phyloP scores from a whole-genome alignment of 192 early-diverging fungal genomes.

The Backusella westeae region DNA sequence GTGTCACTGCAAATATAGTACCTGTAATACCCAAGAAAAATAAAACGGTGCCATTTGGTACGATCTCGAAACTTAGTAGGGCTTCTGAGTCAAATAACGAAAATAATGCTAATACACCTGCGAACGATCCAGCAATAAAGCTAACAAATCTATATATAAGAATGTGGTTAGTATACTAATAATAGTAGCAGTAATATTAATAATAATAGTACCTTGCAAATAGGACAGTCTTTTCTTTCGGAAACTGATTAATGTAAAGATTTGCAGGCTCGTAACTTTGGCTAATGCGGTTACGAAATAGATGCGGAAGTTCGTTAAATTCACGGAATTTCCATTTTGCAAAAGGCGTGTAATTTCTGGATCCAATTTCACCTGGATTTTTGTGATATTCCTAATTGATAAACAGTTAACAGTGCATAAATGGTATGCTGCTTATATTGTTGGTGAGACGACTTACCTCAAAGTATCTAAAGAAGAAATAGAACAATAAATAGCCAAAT shows the following conservation, averaged over 20 bases:
- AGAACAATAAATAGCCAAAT: slow-evolving; percentile 72
- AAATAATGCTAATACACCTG: slow-evolving; percentile 79
- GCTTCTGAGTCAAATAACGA: slow-evolving; percentile 86
- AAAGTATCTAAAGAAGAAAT: slow-evolving; percentile 92
- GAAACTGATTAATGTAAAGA: slow-evolving; percentile 88
- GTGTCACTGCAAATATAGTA: slow-evolving; percentile 72
- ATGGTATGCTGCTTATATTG: neutral
- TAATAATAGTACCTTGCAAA: slow-evolving; percentile 63
- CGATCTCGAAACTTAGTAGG: slow-evolving; percentile 89
- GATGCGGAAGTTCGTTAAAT: slow-evolving; percentile 96
- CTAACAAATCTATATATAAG: slow-evolving; percentile 66
- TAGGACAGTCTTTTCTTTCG: slow-evolving; percentile 76
- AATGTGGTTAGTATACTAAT: neutral
- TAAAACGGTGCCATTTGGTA: slow-evolving; percentile 80
- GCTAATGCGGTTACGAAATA: slow-evolving; percentile 76
- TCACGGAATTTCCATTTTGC: slow-evolving; percentile 95
- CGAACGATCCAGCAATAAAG: slow-evolving; percentile 88
- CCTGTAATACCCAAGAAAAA: slow-evolving; percentile 95
- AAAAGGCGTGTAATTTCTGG: slow-evolving; percentile 80
- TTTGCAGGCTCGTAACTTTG: slow-evolving; percentile 71
- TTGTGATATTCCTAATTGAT: slow-evolving; percentile 63
- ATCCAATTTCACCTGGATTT: slow-evolving; percentile 79
- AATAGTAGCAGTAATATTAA: neutral
- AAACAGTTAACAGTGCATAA: neutral
- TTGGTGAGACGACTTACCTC: slow-evolving; percentile 58